Base-by-base conservation (phyloP, 345 rosid genomes). In the Populus tremula region DNA sequence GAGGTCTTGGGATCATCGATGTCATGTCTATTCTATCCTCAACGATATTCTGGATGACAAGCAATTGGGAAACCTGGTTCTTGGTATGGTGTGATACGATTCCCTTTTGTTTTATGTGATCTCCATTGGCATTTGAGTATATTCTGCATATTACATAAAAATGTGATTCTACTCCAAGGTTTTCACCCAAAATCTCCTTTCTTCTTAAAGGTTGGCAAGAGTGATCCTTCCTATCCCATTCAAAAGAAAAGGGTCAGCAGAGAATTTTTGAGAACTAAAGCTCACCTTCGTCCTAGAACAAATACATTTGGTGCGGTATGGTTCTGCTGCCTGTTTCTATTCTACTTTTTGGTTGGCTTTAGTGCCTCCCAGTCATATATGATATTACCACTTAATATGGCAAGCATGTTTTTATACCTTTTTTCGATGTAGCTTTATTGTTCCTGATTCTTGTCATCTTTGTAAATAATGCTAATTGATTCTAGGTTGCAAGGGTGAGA, bases 211-310 rank as follows among this genome's bases (percentile, higher is more conserved):
- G 88, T 96, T 82, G 98, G 99, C 39, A 84, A 93, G 82, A 91
- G 98, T 69, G 99, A 92, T 80, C 87, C 95, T 71, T 93, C 98
- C 31, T 93, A 82, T 86, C 99, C 97, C 59, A 89, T 93, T 71
- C 99, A 96, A 84, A 96, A 96, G 93, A 96, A 96, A 84, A 87
- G 97, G 76, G 95, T 89, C 47, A 89, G 97, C 87, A 87, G 93
- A 77, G 99, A 96, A 78, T 92, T 92, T 83, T 86, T 96, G 89
- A 91, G 98, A 85, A 91, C 94, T 77, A 92, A 92, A 86, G 98
- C 99, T 85, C 98, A 93, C 90, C 90, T 96, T 73, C 98, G 98
- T 77, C 96, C 99, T 25, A 90, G 98, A 87, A 91, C 97, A 71
- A 93, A 96, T 82, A 93, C 99, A 18, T 96, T 93, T 86, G 89